phyloP scores from a whole-genome alignment of 495 filamentous ascomycete species.

The Xylaria cubensis region DNA sequence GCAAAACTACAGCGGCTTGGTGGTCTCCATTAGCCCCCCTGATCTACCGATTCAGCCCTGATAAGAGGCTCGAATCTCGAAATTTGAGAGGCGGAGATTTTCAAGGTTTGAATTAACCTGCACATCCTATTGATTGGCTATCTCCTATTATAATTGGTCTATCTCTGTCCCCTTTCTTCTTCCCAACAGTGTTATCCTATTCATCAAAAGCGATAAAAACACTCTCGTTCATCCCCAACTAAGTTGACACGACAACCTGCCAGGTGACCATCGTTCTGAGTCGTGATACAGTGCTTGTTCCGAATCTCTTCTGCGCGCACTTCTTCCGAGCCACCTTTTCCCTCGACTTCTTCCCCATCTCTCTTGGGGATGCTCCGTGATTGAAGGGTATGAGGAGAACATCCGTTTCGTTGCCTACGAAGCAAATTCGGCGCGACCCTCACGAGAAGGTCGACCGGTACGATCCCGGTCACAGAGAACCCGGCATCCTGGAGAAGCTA shows the following conservation, averaged over 20 bases:
- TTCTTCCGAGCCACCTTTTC: constrained; percentile 20
- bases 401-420: constrained; percentile 65
- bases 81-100: constrained; percentile 19
- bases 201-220: background rate
- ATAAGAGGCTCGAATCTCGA: constrained; percentile 19
- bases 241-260: background rate
- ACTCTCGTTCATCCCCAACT: constrained; percentile 23
- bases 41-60: constrained; percentile 19
- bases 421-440: constrained; percentile 61
- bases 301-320: constrained; percentile 9
- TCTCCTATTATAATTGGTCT: constrained; percentile 1
- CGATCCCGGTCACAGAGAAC: constrained; percentile 50
- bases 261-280: constrained; percentile 2
- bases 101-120: constrained; percentile 24
- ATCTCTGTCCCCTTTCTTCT: background rate
- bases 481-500: constrained; percentile 54
- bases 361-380: constrained; percentile 38
- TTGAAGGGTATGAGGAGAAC: constrained; percentile 60
- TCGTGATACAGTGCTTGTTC: constrained; percentile 21
- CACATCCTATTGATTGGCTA: constrained; percentile 19
- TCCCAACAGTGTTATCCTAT: background rate
- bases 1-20: background rate
- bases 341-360: constrained; percentile 26
- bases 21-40: constrained; percentile 11
- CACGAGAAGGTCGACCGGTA: constrained; percentile 65